A percentile compares a stretch with the other conserved stretches of the same genome.
Conservation (phyloP, 306 rosid species). For the Ormosia emarginata region DNA sequence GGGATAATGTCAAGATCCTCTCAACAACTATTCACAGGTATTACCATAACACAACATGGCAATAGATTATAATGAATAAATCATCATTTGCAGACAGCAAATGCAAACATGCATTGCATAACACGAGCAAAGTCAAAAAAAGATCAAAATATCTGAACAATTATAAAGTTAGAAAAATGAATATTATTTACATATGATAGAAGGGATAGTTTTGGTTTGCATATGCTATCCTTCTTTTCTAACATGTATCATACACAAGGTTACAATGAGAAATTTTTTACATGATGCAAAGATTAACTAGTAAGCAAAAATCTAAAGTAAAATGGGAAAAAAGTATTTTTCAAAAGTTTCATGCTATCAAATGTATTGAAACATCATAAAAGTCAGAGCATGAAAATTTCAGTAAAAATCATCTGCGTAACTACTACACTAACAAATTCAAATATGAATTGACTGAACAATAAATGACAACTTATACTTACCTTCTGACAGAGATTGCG, state of each 20-base stretch:
- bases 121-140: background rate
- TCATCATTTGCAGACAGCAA: background rate
- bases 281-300: background rate
- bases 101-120: background rate
- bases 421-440: background rate
- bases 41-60: background rate
- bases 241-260: background rate
- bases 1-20: background rate
- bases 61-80: background rate
- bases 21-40: background rate
- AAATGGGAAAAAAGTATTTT: background rate
- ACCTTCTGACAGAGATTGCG: constrained; percentile 96
- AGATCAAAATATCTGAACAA: background rate
- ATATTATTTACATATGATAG: background rate
- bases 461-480: constrained; percentile 8
- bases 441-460: constrained; percentile 9
- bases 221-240: background rate
- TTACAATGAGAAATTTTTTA: background rate
- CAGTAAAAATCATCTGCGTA: background rate
- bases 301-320: background rate
- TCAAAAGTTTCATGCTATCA: background rate
- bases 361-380: background rate
- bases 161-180: background rate
- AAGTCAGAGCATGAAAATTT: background rate
- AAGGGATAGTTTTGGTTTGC: background rate